Percentiles rank a stretch among this genome's conserved stretches.
These are phyloP conservation scores for Geosmithia putterillii DNA, from an alignment of 2,329 filamentous ascomycete genomes.

Conservation along the genomic window DNA sequence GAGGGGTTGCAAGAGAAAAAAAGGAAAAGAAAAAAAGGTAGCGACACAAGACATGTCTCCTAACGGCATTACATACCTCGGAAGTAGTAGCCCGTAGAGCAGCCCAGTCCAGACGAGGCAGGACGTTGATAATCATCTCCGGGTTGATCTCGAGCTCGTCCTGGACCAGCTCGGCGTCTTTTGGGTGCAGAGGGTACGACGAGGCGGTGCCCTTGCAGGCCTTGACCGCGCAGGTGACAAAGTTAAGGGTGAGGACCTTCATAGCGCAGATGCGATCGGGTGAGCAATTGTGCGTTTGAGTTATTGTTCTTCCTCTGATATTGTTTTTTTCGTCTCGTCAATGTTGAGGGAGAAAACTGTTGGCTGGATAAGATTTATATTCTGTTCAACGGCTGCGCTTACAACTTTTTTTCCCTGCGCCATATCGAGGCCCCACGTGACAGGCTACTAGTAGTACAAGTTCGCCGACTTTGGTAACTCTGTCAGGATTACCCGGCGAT, in stretches of 20 bases:
- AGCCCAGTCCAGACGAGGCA: slow-evolving; percentile 81
- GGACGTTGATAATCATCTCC: slow-evolving; percentile 68
- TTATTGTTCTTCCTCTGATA: neutral
- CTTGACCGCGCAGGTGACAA: slow-evolving; percentile 92
- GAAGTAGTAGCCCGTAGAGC: slow-evolving; percentile 62
- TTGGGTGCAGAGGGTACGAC: slow-evolving; percentile 85
- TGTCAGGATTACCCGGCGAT: neutral
- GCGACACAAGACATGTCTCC: no score
- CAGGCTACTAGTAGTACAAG: slow-evolving; percentile 6
- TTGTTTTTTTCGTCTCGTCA: neutral
- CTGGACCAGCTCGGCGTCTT: slow-evolving; percentile 81
- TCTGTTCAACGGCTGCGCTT: slow-evolving; percentile 7
- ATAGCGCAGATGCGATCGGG: slow-evolving; percentile 31
- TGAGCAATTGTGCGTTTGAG: neutral
- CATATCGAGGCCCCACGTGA: slow-evolving; percentile 19
- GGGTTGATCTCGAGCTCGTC: slow-evolving; percentile 76
- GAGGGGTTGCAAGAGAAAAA: neutral
- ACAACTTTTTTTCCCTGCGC: slow-evolving; percentile 15
- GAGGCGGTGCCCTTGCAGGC: slow-evolving; percentile 71
- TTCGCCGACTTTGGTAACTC: no score
- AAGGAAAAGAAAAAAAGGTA: neutral
- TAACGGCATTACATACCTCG: no score
- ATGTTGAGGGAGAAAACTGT: neutral
- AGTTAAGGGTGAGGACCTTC: slow-evolving; percentile 95
- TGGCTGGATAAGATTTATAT: neutral